Percentiles rank a stretch among this genome's conserved stretches.
phyloP scores from a whole-genome alignment of 129 eudicot species.

The Lactuca sativa region DNA sequence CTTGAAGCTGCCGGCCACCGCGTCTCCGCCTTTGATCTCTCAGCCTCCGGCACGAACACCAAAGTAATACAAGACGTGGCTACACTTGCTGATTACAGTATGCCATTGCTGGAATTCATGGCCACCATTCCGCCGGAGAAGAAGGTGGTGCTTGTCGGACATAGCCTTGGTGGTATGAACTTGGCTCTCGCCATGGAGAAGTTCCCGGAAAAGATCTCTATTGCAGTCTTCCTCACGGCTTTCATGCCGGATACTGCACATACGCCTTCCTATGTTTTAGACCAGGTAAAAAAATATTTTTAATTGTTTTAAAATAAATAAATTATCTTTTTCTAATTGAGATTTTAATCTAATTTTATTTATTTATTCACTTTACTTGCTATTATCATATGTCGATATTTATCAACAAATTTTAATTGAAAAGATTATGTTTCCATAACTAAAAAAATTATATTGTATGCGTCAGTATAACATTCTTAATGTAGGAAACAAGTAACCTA shows the following conservation, averaged over 20 bases:
- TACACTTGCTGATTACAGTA: conserved; percentile 46
- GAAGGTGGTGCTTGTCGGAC: conserved; percentile 68
- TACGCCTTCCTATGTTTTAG: conserved; percentile 34
- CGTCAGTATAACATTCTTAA: too few species aligned
- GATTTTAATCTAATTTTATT: too few species aligned
- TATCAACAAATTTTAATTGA: too few species aligned
- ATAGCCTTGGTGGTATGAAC: conserved; percentile 60
- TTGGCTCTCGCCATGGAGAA: conserved; percentile 57
- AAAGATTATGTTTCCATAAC: too few species aligned
- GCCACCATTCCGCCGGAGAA: conserved; percentile 43
- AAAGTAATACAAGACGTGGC: conserved; percentile 39
- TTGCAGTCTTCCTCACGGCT: conserved; percentile 52
- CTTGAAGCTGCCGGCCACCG: conserved; percentile 58
- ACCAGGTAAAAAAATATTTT: conserved; percentile 23
- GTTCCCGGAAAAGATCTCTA: conserved; percentile 56
- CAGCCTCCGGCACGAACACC: conserved; percentile 54
- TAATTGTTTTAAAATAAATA: not conserved
- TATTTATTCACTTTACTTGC: too few species aligned
- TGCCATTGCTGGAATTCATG: conserved; percentile 56
- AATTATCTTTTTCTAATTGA: not conserved
- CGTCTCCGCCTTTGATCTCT: conserved; percentile 56
- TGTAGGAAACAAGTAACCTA: too few species aligned
- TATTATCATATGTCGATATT: too few species aligned
- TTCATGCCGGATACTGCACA: conserved; percentile 62
- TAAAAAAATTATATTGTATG: too few species aligned